Conservation (phyloP, 306 rosid species). For the Purshia tridentata region DNA sequence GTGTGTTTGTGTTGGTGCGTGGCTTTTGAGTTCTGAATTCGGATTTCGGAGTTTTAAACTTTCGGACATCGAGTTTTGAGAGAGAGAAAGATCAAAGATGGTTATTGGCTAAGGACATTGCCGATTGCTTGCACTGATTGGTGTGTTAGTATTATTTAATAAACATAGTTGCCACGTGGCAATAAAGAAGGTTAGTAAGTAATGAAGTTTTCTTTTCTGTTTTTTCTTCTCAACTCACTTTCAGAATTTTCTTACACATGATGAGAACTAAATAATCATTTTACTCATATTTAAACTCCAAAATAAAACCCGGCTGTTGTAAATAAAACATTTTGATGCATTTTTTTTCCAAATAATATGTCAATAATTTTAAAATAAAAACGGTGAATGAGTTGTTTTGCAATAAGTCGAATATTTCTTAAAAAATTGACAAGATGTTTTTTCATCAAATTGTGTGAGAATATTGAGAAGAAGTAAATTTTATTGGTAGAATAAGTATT, state of each 20-base stretch:
- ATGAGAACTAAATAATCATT: too few species aligned
- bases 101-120: neutral
- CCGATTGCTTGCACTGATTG: slow-evolving; percentile 5
- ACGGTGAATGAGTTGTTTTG: too few species aligned
- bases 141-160: neutral
- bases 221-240: too few species aligned
- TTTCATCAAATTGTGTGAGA: neutral
- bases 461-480: neutral
- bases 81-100: neutral
- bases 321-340: too few species aligned
- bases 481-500: neutral
- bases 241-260: too few species aligned
- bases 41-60: neutral
- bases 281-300: too few species aligned
- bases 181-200: neutral
- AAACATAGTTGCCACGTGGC: neutral
- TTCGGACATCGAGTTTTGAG: neutral
- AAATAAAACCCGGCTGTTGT: too few species aligned
- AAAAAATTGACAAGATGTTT: neutral
- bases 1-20: neutral
- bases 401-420: too few species aligned
- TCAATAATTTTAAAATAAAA: too few species aligned
- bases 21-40: neutral
- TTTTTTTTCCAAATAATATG: too few species aligned
- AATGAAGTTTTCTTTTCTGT: neutral